Evolutionary conservation across 2,329 filamentous ascomycete genomes (phyloP), one percentile per base, ranked within the genome.

Genomic region (Volutella citrinella): DNA sequence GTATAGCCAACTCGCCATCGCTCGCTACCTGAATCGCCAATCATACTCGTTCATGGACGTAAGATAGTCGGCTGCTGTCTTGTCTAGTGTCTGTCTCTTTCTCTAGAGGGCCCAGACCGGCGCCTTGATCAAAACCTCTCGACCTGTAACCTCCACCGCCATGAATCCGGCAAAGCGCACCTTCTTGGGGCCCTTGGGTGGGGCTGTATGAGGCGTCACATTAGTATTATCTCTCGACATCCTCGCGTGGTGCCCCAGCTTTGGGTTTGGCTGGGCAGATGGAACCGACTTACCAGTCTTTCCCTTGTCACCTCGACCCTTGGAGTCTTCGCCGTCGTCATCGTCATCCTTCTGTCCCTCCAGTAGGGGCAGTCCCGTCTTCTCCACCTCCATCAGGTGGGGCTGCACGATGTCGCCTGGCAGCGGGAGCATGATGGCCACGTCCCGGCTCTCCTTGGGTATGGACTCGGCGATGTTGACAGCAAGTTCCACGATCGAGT

Each of bases 401-500:
- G 79, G 68, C 41, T 82, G 72, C 37, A 97, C 71, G 25, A 72
- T 60, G 27, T 84, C 77, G 26, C 87, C 86, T 0, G 93, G 91
- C 37, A 83, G 66, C 32, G 90, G 89, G 57, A 95, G 96, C 43
- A 84, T 80, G 41, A 98, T 84, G 26, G 80, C 81, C 12, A 98
- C 87, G 54, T 97, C 93, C 45, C 93, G 80, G 49, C 87, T 93
- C 63, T 98, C 93, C 23, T 95, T 66, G 0, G 93, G 91, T 27
- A 97, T 66, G 57, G 96, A 94, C 38, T 83, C 78, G 1, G 87
- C 80, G 45, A 98, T 89, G 41, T 82, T 84, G 19, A 97, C 77
- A 1, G 90, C 88, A 31, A 97, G 74, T 63, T 96, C 90, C 34
- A 96, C 76, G 58, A 98, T 97, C 81, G 93, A 95, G 34, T 83